Conservation (phyloP, 2,329 filamentous ascomycete genomes). For the Aspergillus sp. region DNA sequence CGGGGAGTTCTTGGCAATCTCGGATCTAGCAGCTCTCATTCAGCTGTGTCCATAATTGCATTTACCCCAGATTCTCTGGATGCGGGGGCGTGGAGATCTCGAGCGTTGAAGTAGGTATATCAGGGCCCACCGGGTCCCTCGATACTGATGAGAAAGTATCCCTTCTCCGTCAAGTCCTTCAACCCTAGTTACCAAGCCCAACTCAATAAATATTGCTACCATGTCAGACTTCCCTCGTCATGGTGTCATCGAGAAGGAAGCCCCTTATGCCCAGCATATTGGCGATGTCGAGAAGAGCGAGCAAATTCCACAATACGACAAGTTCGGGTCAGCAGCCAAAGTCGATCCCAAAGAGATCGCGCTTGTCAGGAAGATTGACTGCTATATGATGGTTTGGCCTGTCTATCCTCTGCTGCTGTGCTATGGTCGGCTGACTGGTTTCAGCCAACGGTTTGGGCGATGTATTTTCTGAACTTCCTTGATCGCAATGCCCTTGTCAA, state of each 20-base stretch:
- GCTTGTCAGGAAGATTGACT: conserved; percentile 15
- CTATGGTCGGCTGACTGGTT: background rate
- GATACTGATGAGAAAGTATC: background rate
- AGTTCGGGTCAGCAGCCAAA: conserved; percentile 8
- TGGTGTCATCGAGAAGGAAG: background rate
- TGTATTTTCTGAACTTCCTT: conserved; percentile 24
- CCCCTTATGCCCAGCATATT: background rate
- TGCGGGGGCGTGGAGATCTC: background rate
- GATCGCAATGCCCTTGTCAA: conserved; percentile 24
- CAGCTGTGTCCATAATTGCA: background rate
- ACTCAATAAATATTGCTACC: background rate
- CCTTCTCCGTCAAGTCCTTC: background rate
- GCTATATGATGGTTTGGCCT: conserved; percentile 12
- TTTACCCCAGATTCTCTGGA: background rate
- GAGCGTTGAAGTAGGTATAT: background rate
- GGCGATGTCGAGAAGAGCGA: background rate
- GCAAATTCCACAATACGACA: conserved; percentile 5
- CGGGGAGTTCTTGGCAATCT: background rate
- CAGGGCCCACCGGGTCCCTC: background rate
- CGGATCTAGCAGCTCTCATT: background rate
- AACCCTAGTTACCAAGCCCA: background rate
- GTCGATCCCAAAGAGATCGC: conserved; percentile 12
- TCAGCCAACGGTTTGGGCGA: conserved; percentile 13
- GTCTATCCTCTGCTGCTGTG: background rate
- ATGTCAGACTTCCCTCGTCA: background rate